Conservation (phyloP, 2,329 filamentous ascomycete species). For the Mycocentrospora acerina region DNA sequence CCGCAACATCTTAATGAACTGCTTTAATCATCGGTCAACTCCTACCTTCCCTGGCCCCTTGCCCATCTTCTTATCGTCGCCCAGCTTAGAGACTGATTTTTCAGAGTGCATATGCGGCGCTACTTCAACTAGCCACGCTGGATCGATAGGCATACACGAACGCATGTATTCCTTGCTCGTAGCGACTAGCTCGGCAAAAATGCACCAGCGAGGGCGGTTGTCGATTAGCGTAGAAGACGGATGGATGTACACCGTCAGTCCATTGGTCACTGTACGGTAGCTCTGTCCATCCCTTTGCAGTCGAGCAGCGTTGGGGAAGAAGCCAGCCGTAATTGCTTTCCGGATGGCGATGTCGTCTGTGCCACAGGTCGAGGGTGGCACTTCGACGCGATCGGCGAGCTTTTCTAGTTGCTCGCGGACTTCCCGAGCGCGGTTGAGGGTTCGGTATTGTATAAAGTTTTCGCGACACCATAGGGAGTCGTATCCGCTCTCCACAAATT, state of each 20-base stretch:
- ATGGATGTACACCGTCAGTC: constrained; percentile 86
- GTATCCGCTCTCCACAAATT: constrained; percentile 93
- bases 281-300: constrained; percentile 80
- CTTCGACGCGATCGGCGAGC: constrained; percentile 90
- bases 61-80: no score
- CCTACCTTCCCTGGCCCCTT: no score
- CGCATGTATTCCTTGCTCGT: constrained; percentile 93
- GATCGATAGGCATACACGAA: constrained; percentile 79
- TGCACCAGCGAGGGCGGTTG: constrained; percentile 78
- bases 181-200: constrained; percentile 82
- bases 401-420: constrained; percentile 90
- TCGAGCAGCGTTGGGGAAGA: constrained; percentile 89
- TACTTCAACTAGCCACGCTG: constrained; percentile 82
- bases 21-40: no score
- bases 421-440: constrained; percentile 84
- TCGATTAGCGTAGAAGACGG: constrained; percentile 81
- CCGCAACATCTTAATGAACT: no score
- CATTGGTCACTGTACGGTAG: constrained; percentile 90
- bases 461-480: constrained; percentile 84
- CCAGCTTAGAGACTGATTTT: no score
- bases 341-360: constrained; percentile 77
- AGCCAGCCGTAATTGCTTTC: constrained; percentile 85
- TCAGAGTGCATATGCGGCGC: constrained; percentile 66
- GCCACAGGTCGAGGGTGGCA: constrained; percentile 62
- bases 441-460: constrained; percentile 90